Conservation (phyloP, 129 eudicot genomes). For the Chrysanthemum seticuspe region DNA sequence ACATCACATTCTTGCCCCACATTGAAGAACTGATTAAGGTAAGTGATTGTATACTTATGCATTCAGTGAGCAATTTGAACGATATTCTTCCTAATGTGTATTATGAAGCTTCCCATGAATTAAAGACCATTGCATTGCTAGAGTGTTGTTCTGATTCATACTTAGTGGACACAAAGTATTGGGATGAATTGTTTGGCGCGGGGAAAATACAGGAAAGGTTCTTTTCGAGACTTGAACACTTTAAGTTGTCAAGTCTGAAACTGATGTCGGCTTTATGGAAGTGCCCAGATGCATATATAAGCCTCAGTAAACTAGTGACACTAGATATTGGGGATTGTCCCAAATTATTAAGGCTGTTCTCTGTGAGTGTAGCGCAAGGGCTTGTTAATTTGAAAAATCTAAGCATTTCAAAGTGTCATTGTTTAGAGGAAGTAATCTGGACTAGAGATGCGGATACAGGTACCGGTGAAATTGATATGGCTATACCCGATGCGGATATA, state of each 20-base stretch:
- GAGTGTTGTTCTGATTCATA: not conserved
- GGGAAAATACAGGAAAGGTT: not conserved
- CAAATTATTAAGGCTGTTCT: not conserved
- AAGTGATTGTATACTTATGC: not conserved
- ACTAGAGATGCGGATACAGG: not conserved
- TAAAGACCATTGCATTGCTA: not conserved
- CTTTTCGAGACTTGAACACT: not conserved
- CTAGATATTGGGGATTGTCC: not conserved
- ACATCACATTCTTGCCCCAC: too few species aligned
- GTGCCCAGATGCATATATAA: not conserved
- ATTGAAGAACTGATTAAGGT: not conserved
- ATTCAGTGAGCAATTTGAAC: not conserved
- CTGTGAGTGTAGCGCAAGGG: not conserved
- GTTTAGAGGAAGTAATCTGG: not conserved
- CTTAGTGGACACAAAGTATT: not conserved
- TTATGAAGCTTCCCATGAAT: not conserved
- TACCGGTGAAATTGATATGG: not conserved
- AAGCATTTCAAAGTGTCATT: not conserved
- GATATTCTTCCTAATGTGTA: not conserved
- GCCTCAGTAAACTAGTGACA: not conserved
- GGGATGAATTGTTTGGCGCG: not conserved
- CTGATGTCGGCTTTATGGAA: not conserved
- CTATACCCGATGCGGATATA: too few species aligned
- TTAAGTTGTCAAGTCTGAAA: not conserved
- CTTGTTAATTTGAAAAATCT: not conserved